Evolutionary conservation across 805 yeast genomes (phyloP).

Genomic region (Wickerhamiella bombiphila): DNA sequence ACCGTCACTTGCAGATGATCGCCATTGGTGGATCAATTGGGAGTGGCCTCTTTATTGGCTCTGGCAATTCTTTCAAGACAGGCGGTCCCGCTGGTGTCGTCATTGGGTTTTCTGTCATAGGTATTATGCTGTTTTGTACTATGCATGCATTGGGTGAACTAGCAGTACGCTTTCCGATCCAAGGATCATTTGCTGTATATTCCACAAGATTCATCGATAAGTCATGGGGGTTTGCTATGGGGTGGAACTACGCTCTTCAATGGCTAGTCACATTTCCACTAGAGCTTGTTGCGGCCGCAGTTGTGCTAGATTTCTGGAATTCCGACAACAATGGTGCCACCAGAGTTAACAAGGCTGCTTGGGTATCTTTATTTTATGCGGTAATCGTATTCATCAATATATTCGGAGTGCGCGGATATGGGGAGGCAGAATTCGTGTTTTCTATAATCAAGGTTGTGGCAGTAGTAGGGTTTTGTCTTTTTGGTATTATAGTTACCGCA

Average conservation of each 20-base stretch:
- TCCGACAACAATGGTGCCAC: constrained; percentile 21
- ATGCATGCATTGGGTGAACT: constrained; percentile 57
- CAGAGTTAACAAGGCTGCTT: constrained; percentile 36
- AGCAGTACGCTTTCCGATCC: constrained; percentile 46
- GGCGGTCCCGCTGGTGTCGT: constrained; percentile 46
- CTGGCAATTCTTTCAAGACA: constrained; percentile 32
- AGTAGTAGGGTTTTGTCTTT: constrained; percentile 46
- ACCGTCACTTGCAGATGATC: constrained; percentile 37
- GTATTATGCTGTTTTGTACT: constrained; percentile 48
- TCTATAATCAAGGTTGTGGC: constrained; percentile 45
- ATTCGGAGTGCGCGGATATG: constrained; percentile 48
- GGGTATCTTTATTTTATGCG: constrained; percentile 42
- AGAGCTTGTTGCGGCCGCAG: constrained; percentile 45
- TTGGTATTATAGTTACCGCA: constrained; percentile 33
- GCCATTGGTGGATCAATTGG: constrained; percentile 81
- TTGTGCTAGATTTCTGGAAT: constrained; percentile 42
- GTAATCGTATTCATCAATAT: constrained; percentile 35
- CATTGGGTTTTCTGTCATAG: constrained; percentile 45
- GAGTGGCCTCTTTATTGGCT: constrained; percentile 48
- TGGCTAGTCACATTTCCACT: constrained; percentile 48
- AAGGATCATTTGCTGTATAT: constrained; percentile 43
- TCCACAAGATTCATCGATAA: constrained; percentile 46
- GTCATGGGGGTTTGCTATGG: constrained; percentile 51
- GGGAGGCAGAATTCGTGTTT: constrained; percentile 56
- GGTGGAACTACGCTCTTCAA: constrained; percentile 52